Evolutionary conservation across 2,329 filamentous ascomycete genomes (phyloP).

Genomic region (Pseudocercospora fijiensis): DNA sequence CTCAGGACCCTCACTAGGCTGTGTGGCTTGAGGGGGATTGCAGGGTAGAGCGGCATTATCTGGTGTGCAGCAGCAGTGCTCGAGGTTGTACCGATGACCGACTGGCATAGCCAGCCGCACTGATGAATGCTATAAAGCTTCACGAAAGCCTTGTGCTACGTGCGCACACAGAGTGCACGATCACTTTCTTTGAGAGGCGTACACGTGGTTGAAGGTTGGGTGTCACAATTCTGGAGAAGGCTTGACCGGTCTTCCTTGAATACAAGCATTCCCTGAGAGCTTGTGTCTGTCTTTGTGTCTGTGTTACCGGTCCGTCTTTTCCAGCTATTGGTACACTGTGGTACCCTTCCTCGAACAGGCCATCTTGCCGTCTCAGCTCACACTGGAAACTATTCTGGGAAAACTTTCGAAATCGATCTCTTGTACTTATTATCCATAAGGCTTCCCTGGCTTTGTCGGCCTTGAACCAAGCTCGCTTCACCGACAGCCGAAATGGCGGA

Average conservation of each 20-base stretch:
- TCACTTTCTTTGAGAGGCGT: not conserved
- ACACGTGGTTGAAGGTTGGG: not conserved
- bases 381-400: not conserved
- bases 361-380: not conserved
- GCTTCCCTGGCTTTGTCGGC: not conserved
- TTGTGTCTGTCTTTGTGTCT: too few relatives aligned
- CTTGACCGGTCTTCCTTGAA: not conserved
- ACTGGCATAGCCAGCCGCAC: not conserved
- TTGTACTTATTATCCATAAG: not conserved
- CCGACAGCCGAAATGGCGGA: slow-evolving; percentile 15
- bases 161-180: not conserved
- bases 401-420: not conserved
- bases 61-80: not conserved
- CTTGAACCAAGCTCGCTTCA: not conserved
- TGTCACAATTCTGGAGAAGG: not conserved
- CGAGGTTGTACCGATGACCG: not conserved
- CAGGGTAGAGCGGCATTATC: slow-evolving; percentile 12
- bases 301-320: not conserved
- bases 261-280: not conserved
- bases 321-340: too few relatives aligned
- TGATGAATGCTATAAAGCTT: not conserved
- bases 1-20: slow-evolving; percentile 1
- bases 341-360: not conserved
- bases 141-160: not conserved
- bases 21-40: slow-evolving; percentile 1